Conservation (phyloP, 73 alveolate species). For the Urostyla sp. region DNA sequence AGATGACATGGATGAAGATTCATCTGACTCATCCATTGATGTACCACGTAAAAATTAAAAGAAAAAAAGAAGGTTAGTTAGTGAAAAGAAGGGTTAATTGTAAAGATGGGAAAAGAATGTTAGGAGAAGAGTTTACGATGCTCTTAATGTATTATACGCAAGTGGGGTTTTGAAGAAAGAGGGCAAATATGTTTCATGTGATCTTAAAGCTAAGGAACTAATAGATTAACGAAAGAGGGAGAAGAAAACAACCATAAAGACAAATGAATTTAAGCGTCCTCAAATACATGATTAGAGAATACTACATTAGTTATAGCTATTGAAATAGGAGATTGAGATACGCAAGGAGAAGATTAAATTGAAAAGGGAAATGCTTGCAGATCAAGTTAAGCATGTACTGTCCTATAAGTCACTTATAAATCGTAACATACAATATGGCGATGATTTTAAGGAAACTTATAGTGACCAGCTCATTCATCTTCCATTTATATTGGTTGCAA, state of each 20-base stretch:
- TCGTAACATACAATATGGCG: constrained; percentile 22
- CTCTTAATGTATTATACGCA: constrained; percentile 90
- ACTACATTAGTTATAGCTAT: neutral
- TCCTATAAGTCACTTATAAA: constrained; percentile 24
- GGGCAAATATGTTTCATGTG: constrained; percentile 71
- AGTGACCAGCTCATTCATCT: neutral
- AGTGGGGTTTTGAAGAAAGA: constrained; percentile 78
- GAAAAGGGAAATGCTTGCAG: constrained; percentile 25
- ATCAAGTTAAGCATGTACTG: constrained; percentile 25
- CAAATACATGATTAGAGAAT: neutral
- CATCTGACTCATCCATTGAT: constrained; percentile 18
- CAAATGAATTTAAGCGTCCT: constrained; percentile 9
- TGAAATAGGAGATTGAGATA: neutral
- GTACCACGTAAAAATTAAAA: constrained; percentile 6
- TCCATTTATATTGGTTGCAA: constrained; percentile 45
- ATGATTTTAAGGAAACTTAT: neutral
- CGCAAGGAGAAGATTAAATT: neutral
- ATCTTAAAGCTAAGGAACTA: constrained; percentile 12
- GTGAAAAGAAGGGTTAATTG: neutral
- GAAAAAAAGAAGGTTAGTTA: neutral
- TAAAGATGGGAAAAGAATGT: constrained; percentile 85
- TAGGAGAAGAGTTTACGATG: constrained; percentile 92
- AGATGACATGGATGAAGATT: constrained; percentile 50
- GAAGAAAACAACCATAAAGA: neutral
- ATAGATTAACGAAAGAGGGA: neutral